Evolutionary conservation across 2,329 filamentous ascomycete genomes (phyloP), one percentile per base, ranked within the genome.

Genomic region (Ascochyta clinopodiicola): DNA sequence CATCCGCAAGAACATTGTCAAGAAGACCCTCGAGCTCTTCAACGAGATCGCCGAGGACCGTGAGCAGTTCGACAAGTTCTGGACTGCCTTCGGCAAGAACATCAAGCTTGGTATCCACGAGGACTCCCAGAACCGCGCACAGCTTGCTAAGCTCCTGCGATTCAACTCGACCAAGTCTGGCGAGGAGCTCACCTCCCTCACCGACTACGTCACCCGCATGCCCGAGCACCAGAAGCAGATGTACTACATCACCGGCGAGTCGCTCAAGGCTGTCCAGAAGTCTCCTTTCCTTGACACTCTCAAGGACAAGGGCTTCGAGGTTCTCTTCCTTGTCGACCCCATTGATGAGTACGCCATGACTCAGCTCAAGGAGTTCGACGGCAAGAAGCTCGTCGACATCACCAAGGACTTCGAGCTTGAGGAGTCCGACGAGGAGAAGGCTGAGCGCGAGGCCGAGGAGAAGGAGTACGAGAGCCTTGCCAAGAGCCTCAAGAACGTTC

Each of bases 1-100:
- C 81, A 98, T 98, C 88, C 96, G 96, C 89, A 99, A 99, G 92
- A 99, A 99, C 89, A 96, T 99, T 67, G 93, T 99, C 86, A 99
- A 98, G 93, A 99, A 99, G 91, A 91, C 92, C 66, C 92, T 99
- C 67, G 95, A 99, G 86, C 92, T 99, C 79, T 99, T 99, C 90
- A 87, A 88, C 75, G 95, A 99, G 86, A 99, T 99, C 65, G 89
- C 95, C 57, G 95, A 99, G 86, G 95, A 99, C 83, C 96, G 96
- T 83, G 95, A 99, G 88, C 91, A 97, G 81, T 99, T 99, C 80
- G 95, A 99, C 88, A 99, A 99, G 89, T 99, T 99, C 89, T 99
- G 99, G 89, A 84, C 84, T 76, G 95, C 95, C 74, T 99, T 99
- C 87, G 90, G 89, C 88, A 99, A 99, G 92, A 99, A 99, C 90